phyloP scores from a whole-genome alignment of 202 grass and related monocot genomes.

The Hordeum pubiflorum region DNA sequence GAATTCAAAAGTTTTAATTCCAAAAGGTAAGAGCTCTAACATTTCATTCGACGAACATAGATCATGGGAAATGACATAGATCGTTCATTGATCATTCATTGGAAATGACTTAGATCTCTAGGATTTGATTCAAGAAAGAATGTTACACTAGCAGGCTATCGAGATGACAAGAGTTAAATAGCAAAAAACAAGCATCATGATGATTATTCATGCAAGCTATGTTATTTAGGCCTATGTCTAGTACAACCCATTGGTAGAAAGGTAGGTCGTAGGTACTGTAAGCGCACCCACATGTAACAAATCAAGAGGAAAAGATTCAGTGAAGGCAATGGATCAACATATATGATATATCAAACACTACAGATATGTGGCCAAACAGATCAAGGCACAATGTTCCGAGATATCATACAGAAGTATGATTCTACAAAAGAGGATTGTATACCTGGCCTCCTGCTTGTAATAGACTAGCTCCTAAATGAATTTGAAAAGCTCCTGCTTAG shows the following conservation, averaged over 20 bases:
- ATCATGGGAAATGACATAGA: too few species aligned
- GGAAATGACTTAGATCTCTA: neutral
- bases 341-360: conserved; percentile 31
- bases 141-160: neutral
- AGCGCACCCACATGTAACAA: neutral
- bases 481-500: neutral
- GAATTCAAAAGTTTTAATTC: neutral
- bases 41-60: neutral
- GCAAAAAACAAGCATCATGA: neutral
- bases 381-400: conserved; percentile 14
- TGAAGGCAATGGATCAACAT: neutral
- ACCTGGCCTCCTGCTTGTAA: neutral
- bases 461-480: conserved; percentile 26
- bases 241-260: neutral
- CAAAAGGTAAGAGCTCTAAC: neutral
- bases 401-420: conserved; percentile 40
- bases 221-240: neutral
- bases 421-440: conserved; percentile 29
- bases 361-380: conserved; percentile 14
- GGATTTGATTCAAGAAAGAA: neutral
- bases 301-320: neutral
- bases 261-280: neutral
- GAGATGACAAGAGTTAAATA: neutral
- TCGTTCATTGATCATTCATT: neutral
- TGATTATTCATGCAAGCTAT: neutral